Percentiles rank a stretch among this genome's conserved stretches.
Conservation (phyloP, 139 green algal genomes). For the Axilococcus clingmanii region DNA sequence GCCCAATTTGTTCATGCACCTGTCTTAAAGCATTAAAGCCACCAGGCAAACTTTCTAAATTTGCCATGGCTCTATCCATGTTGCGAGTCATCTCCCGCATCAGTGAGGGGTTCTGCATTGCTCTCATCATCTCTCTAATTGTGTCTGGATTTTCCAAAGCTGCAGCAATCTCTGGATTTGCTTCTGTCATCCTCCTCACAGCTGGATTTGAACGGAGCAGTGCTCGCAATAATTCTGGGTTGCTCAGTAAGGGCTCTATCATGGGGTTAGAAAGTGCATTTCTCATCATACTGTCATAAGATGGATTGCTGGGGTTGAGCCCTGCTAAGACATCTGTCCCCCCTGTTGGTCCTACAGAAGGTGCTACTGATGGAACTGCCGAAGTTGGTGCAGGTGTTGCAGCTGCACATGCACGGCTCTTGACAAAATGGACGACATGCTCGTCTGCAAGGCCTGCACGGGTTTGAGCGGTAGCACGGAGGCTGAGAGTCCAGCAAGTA, state of each 20-base stretch:
- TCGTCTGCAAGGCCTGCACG: conserved; percentile 51
- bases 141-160: conserved; percentile 81
- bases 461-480: neutral
- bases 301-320: conserved; percentile 24
- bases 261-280: conserved; percentile 29
- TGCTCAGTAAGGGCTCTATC: conserved; percentile 62
- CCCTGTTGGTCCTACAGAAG: neutral
- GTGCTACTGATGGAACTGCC: neutral
- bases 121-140: conserved; percentile 62
- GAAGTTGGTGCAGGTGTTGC: conserved; percentile 7
- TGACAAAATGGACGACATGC: conserved; percentile 63
- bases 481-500: neutral
- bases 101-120: conserved; percentile 41
- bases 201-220: conserved; percentile 70
- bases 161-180: conserved; percentile 79
- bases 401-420: neutral
- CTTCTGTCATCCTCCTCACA: conserved; percentile 45
- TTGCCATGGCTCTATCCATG: conserved; percentile 75
- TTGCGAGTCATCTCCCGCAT: conserved; percentile 91
- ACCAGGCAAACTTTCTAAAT: conserved; percentile 90
- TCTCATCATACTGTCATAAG: conserved; percentile 62
- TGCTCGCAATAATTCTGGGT: conserved; percentile 74
- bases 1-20: too few relatives aligned
- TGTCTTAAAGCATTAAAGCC: conserved; percentile 85
- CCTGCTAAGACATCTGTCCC: conserved; percentile 5